These are phyloP conservation scores for Phytophthora fragariaefolia DNA, from an alignment of 352 stramenopile genomes.

Conservation along the genomic window DNA sequence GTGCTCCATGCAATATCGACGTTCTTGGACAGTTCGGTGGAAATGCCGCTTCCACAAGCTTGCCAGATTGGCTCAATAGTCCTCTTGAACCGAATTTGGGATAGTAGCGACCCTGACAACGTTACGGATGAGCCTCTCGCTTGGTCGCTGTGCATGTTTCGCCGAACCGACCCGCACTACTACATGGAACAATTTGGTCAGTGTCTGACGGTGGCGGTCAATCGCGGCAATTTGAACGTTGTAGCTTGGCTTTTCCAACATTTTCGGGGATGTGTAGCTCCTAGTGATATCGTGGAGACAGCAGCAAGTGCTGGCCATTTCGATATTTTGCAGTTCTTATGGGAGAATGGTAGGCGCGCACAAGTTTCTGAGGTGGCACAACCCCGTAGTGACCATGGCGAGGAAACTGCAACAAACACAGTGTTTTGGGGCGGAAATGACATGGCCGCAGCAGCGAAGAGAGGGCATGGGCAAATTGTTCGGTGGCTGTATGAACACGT, in stretches of 20 bases:
- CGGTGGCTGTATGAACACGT: constrained; percentile 30
- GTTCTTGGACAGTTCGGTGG: constrained; percentile 28
- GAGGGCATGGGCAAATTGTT: constrained; percentile 28
- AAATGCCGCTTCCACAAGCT: constrained; percentile 28
- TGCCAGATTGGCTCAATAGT: constrained; percentile 17
- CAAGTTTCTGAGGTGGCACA: not conserved
- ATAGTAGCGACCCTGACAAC: constrained; percentile 17
- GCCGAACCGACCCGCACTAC: constrained; percentile 24
- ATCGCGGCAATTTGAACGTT: constrained; percentile 9
- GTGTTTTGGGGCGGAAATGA: constrained; percentile 30
- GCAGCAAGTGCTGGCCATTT: constrained; percentile 19
- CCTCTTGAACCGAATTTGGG: constrained; percentile 31
- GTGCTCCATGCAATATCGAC: constrained; percentile 12
- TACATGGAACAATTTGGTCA: constrained; percentile 21
- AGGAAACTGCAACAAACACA: constrained; percentile 10
- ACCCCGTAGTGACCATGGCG: not conserved
- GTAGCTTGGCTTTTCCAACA: constrained; percentile 33
- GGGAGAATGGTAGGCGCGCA: constrained; percentile 10
- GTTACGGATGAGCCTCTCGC: constrained; percentile 1
- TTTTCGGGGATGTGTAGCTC: constrained; percentile 19
- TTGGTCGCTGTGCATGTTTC: constrained; percentile 30
- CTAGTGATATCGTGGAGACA: constrained; percentile 14
- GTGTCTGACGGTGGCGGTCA: constrained; percentile 16
- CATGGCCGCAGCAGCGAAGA: constrained; percentile 23
- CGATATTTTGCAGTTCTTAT: constrained; percentile 27